Evolutionary conservation across 768 basidiomycete species (phyloP), one percentile per base, ranked within the genome.

Genomic region (Suillus paluster): DNA sequence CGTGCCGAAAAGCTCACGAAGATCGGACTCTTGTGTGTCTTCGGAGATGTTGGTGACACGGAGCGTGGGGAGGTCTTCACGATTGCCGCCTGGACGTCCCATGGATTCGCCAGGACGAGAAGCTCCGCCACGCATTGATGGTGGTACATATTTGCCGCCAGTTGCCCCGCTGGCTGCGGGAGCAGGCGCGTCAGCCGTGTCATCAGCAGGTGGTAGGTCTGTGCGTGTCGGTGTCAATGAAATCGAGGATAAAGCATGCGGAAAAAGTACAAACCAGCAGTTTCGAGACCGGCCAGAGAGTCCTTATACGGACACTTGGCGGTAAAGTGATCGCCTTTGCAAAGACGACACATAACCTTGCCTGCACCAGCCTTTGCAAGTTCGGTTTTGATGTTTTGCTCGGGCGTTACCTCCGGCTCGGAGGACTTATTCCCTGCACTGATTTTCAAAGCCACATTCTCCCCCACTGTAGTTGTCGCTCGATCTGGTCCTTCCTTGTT

Each of bases 231-330:
- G 19, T n/a, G 19, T 50, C 49, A 50, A 33, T 19, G 52, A 54
- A 23, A 25, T 48, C 17, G 15, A 61, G 25, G 60, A 38, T 25
- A 17, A 61, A 27, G 49, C 6, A 41, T 14, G 54, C 21, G 15
- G 53, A 15, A 41, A 25, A 19, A 41, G 5, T 34, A 73, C 80
- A 58, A 69, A 84, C 88, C 88, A 5, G 79, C 77, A 14, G 80
- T 88, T 34, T 84, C 92, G 53, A 95, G 80, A 4, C 86, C 91
- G 11, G 88, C 89, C 15, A 99, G 84, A 10, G 92, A 91, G 69
- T 98, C 95, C 78, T 95, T 97, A 84, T 95, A 96, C 7, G 97
- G 97, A 84, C 97, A 99, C 76, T 96, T 95, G 65, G 95, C 92
- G 15, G 97, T 99, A 77, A 96, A 99, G 80, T 99, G 97, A 66